These are phyloP conservation scores for Cucurbita ficifolia DNA, from an alignment of 306 rosid species.

Conservation along the genomic window DNA sequence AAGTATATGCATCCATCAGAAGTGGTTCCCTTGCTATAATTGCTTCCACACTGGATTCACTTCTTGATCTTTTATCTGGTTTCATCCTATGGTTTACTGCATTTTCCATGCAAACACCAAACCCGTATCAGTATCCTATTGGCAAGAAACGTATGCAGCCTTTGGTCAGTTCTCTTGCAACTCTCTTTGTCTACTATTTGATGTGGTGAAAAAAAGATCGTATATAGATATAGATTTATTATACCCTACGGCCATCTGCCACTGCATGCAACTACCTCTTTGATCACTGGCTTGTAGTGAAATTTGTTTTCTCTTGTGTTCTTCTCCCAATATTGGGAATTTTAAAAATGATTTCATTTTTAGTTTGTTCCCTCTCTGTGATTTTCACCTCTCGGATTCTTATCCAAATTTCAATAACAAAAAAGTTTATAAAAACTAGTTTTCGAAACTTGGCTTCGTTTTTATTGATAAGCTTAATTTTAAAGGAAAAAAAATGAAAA, in stretches of 20 bases:
- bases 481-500: no score
- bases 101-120: slow-evolving; percentile 96
- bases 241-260: not conserved
- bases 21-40: slow-evolving; percentile 98
- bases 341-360: not conserved
- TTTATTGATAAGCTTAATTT: no score
- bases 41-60: slow-evolving; percentile 94
- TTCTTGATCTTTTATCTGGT: slow-evolving; percentile 93
- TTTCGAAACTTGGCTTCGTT: no score
- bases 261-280: not conserved
- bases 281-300: not conserved
- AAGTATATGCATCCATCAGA: slow-evolving; percentile 78
- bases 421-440: not conserved
- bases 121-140: slow-evolving; percentile 90
- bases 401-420: no score
- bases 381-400: not conserved
- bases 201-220: not conserved
- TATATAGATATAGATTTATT: not conserved
- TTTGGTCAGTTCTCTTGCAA: slow-evolving; percentile 38
- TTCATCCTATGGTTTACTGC: slow-evolving; percentile 99
- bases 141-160: slow-evolving; percentile 98
- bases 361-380: not conserved
- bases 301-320: not conserved
- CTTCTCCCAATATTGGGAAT: not conserved
- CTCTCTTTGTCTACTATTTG: not conserved